Evolutionary conservation across 179 eudicot genomes (phyloP), one percentile per base, ranked within the genome.

Genomic region (Actinidia polygama): DNA sequence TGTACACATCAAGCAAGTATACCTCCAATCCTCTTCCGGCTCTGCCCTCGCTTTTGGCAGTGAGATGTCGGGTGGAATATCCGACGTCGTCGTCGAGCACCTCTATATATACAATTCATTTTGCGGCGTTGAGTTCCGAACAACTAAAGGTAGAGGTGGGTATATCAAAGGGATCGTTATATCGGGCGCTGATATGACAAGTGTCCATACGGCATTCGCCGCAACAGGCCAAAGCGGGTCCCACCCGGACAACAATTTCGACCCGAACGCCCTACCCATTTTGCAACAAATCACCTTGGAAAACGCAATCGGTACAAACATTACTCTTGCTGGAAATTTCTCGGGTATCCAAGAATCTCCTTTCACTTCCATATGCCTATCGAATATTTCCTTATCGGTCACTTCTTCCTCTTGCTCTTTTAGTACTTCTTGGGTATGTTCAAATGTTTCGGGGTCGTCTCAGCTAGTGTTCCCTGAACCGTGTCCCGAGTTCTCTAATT

Each of bases 31-130:
- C 59, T 85, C 89, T 66, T 73, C 86, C 1, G 98, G 98, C 57
- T 82, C 97, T 1, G 95, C 89, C 16, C 19, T 94, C 9, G 89
- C 94, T 69, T 85, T 94, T 55, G 98, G 98, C 16, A 93, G 95
- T 75, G 95, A 94, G 71, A 94, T 94, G 98, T 94, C 98, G 0
- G 98, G 98, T 49, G 97, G 98, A 14, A 91, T 94, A 73, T 91
- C 97, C 10, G 58, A 80, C 47, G 83, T 94, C 16, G 79, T 91
- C 1, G 93, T 83, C 0, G 89, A 94, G 44, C 76, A 87, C 8
- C 74, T 93, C 59, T 83, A 86, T 44, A 68, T 93, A 59, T 85
- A 75, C 61, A 81, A 93, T 78, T 93, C 98, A 4, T 66, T 71
- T 49, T n/a, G 77, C 6, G 98, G 95, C 1, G 86, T 94, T 49